Percentiles rank a stretch among this genome's conserved stretches.
Evolutionary conservation across 805 yeast genomes (phyloP).

Genomic region (Ogataea ganodermae): DNA sequence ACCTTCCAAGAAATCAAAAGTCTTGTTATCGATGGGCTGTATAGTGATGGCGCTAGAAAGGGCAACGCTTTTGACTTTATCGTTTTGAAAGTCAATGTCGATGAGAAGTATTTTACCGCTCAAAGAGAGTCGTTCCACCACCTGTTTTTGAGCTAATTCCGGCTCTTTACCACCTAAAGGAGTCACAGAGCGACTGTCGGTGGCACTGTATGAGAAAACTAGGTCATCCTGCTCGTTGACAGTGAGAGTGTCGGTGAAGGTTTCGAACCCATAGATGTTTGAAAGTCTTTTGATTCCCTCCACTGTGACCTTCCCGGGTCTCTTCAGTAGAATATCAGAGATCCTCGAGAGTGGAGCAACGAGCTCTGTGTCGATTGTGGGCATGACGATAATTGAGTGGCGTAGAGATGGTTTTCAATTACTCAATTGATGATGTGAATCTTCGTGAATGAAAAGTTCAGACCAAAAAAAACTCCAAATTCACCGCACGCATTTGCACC

Average conservation of each 20-base stretch:
- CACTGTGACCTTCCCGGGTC: constrained; percentile 39
- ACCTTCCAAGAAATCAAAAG: constrained; percentile 31
- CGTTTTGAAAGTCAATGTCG: constrained; percentile 38
- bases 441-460: too few species aligned
- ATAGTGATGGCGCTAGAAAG: constrained; percentile 35
- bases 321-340: constrained; percentile 35
- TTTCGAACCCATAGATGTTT: constrained; percentile 41
- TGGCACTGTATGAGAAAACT: constrained; percentile 25
- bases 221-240: constrained; percentile 39
- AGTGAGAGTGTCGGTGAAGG: constrained; percentile 36
- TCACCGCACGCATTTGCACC: neutral
- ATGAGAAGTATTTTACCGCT: constrained; percentile 39
- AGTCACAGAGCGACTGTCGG: constrained; percentile 22
- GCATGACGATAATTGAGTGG: constrained; percentile 22
- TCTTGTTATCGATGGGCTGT: constrained; percentile 27
- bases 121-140: constrained; percentile 33
- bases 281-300: constrained; percentile 38
- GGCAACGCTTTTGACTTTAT: constrained; percentile 30
- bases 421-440: neutral
- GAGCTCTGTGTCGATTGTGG: constrained; percentile 37
- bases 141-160: constrained; percentile 3
- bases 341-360: constrained; percentile 35
- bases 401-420: neutral
- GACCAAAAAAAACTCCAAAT: too few species aligned
- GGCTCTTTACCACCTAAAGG: constrained; percentile 14